These are phyloP conservation scores for Monilinia aucupariae DNA, from an alignment of 2,329 filamentous ascomycete species.

Conservation along the genomic window DNA sequence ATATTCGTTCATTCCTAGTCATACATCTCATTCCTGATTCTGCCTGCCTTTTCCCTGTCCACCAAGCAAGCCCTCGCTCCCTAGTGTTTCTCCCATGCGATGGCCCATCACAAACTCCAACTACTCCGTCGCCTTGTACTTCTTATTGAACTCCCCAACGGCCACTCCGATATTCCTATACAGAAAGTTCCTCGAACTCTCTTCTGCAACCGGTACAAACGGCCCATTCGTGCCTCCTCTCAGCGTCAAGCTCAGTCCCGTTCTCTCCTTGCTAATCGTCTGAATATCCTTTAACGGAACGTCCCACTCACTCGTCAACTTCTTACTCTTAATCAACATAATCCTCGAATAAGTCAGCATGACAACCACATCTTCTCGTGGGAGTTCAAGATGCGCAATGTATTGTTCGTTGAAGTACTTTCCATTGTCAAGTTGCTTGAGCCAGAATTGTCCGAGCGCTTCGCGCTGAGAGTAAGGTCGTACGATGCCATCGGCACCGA, in stretches of 20 bases:
- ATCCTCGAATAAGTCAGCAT: conserved; percentile 87
- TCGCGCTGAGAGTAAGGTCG: conserved; percentile 92
- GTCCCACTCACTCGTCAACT: conserved; percentile 89
- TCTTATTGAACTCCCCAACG: conserved; percentile 61
- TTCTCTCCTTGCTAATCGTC: conserved; percentile 94
- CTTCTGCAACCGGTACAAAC: conserved; percentile 89
- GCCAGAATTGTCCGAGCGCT: conserved; percentile 94
- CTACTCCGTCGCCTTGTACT: conserved; percentile 40
- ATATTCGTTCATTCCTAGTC: background rate
- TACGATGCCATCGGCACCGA: conserved; percentile 87
- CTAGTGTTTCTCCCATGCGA: conserved; percentile 25
- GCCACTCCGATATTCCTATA: conserved; percentile 62
- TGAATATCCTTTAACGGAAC: conserved; percentile 92
- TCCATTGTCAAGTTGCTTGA: conserved; percentile 95
- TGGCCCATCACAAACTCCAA: conserved; percentile 30
- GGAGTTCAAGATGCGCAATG: conserved; percentile 90
- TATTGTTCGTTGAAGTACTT: conserved; percentile 98
- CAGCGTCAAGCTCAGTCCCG: conserved; percentile 81
- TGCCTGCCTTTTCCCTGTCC: background rate
- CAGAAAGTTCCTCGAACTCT: conserved; percentile 61
- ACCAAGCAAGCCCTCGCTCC: conserved; percentile 32
- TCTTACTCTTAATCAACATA: conserved; percentile 81
- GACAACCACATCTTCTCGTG: conserved; percentile 79
- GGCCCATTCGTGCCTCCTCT: conserved; percentile 90
- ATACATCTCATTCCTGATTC: background rate